Evolutionary conservation across 139 green algal genomes (phyloP), one percentile per base, ranked within the genome.

Genomic region (Micractinium conductrix): DNA sequence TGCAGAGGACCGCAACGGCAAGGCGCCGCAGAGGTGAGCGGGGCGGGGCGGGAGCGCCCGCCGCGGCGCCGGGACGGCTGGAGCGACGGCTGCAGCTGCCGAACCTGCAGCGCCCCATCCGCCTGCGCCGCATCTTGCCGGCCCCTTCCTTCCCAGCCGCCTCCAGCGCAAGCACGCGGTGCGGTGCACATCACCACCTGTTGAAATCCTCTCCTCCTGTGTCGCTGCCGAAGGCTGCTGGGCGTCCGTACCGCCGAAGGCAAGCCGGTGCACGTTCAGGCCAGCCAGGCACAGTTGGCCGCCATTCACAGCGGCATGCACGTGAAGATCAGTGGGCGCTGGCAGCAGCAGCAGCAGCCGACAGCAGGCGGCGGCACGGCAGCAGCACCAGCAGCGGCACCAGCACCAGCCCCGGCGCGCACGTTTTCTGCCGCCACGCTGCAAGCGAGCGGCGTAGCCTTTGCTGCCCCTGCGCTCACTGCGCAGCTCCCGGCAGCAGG

Each of bases 291-390:
- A 4, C 19, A 82, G 38, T 38, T 71, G 38, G 38, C 43, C 5
- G 58, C 26, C 76, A 24, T 82, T 33, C 37, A 40, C 38, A 73
- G 38, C 10, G 76, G 76, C 53, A 82, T 82, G 76, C 45, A 82
- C 7, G n/a, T 82, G 16, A 38, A 82, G 58, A 33, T 82, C 21
- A 71, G 58, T 4, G 76, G 76, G 14, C 24, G 10, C 2, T 82
- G 62, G 45, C 4, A 24, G 74, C 71, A 62, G 71, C 43, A 2
- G 5, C 45, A 45, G 33, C 48, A 33, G 58, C 26, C 16, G 75
- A 26, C 53, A 45, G 30, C 28, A 70, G 33, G 50, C 24, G 4
- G 43, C 42, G 24, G 37, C 55, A 40, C 44, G 17, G 38, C 75
- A 45, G 75, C 75, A 40, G 38, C 14, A n/a, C 12, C 74, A 9